Evolutionary conservation across 768 basidiomycete genomes (phyloP), one percentile per base, ranked within the genome.

Genomic region (Agrocybe pediades): DNA sequence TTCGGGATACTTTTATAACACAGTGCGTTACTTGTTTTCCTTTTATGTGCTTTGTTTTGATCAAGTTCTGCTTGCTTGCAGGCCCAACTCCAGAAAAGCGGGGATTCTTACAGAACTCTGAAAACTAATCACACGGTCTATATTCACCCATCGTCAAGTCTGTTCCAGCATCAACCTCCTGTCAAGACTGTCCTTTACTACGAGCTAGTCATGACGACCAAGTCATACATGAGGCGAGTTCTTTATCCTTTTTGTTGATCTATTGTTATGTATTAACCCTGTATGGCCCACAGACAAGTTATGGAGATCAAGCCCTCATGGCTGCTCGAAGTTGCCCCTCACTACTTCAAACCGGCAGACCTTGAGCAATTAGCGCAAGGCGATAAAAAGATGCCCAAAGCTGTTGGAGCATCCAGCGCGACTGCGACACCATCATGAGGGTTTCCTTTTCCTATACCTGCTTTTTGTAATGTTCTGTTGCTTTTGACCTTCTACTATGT

Each of bases 241-340:
- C 15, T 48, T 24, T 56, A 17, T 36, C 51, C 36, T 57, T 25
- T 48, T 9, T 15, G 19, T 25, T 25, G 1, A 11, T 26, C 17
- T 30, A 1, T 17, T 44, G 11, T 21, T 21, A 41, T 29, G 17
- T 49, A 33, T 51, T 56, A 3, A 60, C 11, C 21, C 19, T 46
- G 51, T 41, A 21, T 11, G 41, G 29, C 54, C 39, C 58, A n/a
- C n/a, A 88, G 92, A 57, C 95, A 98, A 78, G 82, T 95, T 33
- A 98, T 98, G 95, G 97, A 98, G 63, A 98, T 98, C 66, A 98
- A 98, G 68, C 92, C 96, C 3, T 67, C 84, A 21, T 98, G 97
- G 97, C 69, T 98, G 26, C 69, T 97, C 40, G 96, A 98, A 80
- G 94, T 98, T 19, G 96, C 96, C 2, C 95, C 96, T 0, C 96